Base-by-base conservation (phyloP, 495 filamentous ascomycete species). In the Talaromyces borbonicus region DNA sequence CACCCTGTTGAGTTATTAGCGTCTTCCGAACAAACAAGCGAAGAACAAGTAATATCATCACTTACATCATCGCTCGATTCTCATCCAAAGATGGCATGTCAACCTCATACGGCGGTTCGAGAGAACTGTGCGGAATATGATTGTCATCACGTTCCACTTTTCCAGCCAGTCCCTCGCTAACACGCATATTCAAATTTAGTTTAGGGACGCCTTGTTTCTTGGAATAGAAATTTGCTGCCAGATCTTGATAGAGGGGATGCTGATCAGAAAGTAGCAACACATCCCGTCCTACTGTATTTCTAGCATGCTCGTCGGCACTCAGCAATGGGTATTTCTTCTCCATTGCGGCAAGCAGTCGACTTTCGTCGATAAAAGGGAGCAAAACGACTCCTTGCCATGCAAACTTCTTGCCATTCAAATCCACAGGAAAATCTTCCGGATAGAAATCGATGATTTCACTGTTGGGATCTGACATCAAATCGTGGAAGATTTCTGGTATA, bases 391-490 rank as follows among this genome's bases (percentile, higher is more conserved):
- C 92, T 56, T 99, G 90, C 92, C 92, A 99, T 2, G 87, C 85
- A 63, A 94, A 93, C 58, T 97, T 99, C 71, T 97, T 97, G 48
- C 92, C 92, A 47, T 99, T 97, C 44, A 97, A 64, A 58, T 99
- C 92, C 45, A 95, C 73, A 3, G 81, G 76, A 57, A 99, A 99
- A 31, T 94, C 86, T 54, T 87, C 85, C 0, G 93, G 93, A 54
- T 99, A 99, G 65, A 97, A 99, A 53, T 99, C 90, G 43, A 92
- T 83, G 48, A 99, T 99, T 45, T 88, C 81, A 57, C 86, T 93
- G 27, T 94, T 77, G 14, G 80, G 70, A 4, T 90, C 68, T 12
- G 78, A 84, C 92, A 99, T 99, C 14, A 99, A 69, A 29, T 75
- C 66, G 55, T 93, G 85, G 67, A 95, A 97, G 0, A 85, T 72